Percentiles rank a stretch among this genome's conserved stretches.
Evolutionary conservation across 1,139 yeast species (phyloP).

Genomic region (Debaryomyces psychrophilus): DNA sequence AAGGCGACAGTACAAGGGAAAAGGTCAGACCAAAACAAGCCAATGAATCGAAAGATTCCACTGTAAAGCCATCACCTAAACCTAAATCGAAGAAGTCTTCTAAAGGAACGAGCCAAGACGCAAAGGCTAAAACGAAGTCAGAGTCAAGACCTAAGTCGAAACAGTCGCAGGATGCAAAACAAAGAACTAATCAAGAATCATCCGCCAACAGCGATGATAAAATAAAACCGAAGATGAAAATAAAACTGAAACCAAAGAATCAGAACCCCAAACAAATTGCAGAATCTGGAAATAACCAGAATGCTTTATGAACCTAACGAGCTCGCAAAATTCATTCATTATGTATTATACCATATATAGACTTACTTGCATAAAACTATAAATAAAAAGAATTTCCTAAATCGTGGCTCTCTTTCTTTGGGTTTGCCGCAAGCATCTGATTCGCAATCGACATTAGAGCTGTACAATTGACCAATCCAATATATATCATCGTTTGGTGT

Average conservation of each 20-base stretch:
- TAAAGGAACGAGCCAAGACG: not conserved
- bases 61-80: constrained; percentile 2
- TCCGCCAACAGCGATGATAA: constrained; percentile 1
- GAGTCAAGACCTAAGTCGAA: not conserved
- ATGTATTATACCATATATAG: not conserved
- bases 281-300: not conserved
- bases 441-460: no score
- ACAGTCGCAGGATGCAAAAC: not conserved
- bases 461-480: no score
- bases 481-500: no score
- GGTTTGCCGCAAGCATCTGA: no score
- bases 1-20: not conserved
- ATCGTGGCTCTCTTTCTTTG: not conserved
- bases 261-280: not conserved
- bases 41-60: not conserved
- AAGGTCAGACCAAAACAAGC: constrained; percentile 1
- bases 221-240: constrained; percentile 1
- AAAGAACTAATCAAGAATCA: constrained; percentile 3
- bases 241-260: constrained; percentile 3
- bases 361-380: not conserved
- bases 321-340: not conserved
- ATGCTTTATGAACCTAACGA: not conserved
- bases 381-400: not conserved
- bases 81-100: not conserved
- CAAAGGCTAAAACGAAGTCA: not conserved